Percentiles rank a stretch among this genome's conserved stretches.
These are phyloP conservation scores for Penicillium waksmanii DNA, from an alignment of 495 filamentous ascomycete genomes.

Conservation along the genomic window DNA sequence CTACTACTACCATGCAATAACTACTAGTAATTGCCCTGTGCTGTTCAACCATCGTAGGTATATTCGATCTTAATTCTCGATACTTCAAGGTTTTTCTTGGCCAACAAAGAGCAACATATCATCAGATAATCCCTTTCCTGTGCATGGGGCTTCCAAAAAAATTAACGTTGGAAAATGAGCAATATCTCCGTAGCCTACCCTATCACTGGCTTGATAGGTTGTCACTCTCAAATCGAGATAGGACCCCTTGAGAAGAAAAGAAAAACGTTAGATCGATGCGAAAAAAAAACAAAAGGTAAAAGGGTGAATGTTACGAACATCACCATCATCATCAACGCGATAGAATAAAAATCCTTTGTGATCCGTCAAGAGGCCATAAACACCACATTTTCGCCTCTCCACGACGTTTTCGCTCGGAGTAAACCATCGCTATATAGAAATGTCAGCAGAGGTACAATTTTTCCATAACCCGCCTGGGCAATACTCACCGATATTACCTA, in stretches of 20 bases:
- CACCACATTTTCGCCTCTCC: constrained; percentile 9
- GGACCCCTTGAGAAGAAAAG: constrained; percentile 2
- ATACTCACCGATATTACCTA: constrained; percentile 12
- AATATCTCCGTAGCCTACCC: constrained; percentile 2
- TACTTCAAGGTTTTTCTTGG: too few species aligned
- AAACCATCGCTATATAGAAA: constrained; percentile 14
- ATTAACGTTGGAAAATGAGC: constrained; percentile 10
- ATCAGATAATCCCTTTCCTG: neutral
- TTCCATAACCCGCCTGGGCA: neutral
- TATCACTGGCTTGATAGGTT: neutral
- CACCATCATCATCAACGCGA: constrained; percentile 6
- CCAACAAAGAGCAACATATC: too few species aligned
- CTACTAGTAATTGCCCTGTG: too few species aligned
- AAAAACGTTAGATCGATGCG: neutral
- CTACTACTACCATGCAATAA: neutral
- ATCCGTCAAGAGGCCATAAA: constrained; percentile 13
- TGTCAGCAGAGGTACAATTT: neutral
- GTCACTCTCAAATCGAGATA: constrained; percentile 1
- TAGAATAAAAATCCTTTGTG: constrained; percentile 16
- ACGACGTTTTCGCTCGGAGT: constrained; percentile 2
- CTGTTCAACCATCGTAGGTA: too few species aligned
- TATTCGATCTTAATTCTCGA: too few species aligned
- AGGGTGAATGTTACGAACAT: constrained; percentile 2
- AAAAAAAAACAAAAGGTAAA: too few species aligned
- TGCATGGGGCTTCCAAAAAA: constrained; percentile 3